Evolutionary conservation across 148 eudicot species (phyloP).

Genomic region (Silene uniflora): DNA sequence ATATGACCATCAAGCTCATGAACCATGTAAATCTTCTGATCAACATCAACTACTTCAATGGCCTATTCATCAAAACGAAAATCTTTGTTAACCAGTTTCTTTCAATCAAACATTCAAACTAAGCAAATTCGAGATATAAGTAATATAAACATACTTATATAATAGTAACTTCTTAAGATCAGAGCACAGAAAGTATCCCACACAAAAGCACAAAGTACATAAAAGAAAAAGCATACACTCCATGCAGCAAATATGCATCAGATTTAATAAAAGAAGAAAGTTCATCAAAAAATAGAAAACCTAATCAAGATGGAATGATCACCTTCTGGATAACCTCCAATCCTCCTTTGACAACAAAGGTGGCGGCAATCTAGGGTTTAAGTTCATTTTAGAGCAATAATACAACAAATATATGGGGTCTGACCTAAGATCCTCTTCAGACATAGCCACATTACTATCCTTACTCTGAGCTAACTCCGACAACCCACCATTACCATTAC

Average conservation of each 20-base stretch:
- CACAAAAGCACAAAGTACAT: too few relatives aligned
- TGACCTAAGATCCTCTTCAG: constrained; percentile 94
- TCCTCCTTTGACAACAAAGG: constrained; percentile 86
- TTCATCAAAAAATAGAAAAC: too few relatives aligned
- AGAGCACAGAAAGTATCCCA: too few relatives aligned
- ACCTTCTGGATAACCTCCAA: constrained; percentile 98
- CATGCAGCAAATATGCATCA: too few relatives aligned
- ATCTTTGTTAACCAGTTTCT: too few relatives aligned
- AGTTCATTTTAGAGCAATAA: constrained; percentile 78
- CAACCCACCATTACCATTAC: constrained; percentile 30
- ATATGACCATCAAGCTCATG: constrained; percentile 87
- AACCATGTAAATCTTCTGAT: constrained; percentile 92
- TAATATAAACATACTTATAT: too few relatives aligned
- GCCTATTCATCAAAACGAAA: too few relatives aligned
- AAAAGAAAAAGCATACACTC: too few relatives aligned
- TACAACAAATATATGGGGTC: constrained; percentile 84
- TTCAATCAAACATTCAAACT: too few relatives aligned
- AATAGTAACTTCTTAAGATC: too few relatives aligned
- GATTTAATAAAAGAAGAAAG: too few relatives aligned
- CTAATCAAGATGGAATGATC: not conserved
- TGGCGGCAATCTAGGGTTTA: constrained; percentile 93
- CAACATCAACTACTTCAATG: constrained; percentile 97
- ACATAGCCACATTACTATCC: constrained; percentile 46
- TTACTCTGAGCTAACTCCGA: constrained; percentile 44
- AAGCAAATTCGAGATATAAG: too few relatives aligned